These are phyloP conservation scores for Beverwykella pulmonaria DNA, from an alignment of 495 filamentous ascomycete species.

Conservation along the genomic window DNA sequence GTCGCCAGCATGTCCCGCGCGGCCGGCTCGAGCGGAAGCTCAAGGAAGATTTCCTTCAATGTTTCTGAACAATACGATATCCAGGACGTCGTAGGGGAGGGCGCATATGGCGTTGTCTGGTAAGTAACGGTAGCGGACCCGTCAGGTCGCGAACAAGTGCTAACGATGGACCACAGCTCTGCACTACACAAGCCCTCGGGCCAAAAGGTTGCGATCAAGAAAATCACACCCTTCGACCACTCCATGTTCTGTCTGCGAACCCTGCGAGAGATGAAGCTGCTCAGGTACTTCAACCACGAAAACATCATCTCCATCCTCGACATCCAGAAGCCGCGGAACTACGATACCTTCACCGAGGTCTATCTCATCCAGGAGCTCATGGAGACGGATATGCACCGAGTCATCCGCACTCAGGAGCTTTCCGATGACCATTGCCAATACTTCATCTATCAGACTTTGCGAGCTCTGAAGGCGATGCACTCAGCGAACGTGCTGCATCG, in stretches of 20 bases:
- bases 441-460: conserved; percentile 56
- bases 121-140: conserved; percentile 53
- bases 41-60: conserved; percentile 99
- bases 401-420: conserved; percentile 84
- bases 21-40: conserved; percentile 47
- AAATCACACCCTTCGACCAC: conserved; percentile 98
- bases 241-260: conserved; percentile 99
- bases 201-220: conserved; percentile 99
- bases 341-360: conserved; percentile 95
- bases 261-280: conserved; percentile 97
- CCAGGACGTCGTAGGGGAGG: conserved; percentile 98
- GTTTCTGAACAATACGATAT: conserved; percentile 99
- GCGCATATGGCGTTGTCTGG: conserved; percentile 99
- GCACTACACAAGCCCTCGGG: conserved; percentile 97
- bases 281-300: conserved; percentile 99
- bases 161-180: conserved; percentile 62
- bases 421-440: conserved; percentile 75
- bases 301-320: conserved; percentile 99
- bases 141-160: neutral
- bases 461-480: conserved; percentile 97
- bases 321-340: conserved; percentile 96
- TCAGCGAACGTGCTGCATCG: conserved; percentile 96
- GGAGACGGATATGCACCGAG: conserved; percentile 99
- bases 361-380: conserved; percentile 99
- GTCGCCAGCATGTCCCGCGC: conserved; percentile 37